Conservation (phyloP, 2,329 filamentous ascomycete genomes). For the Epichloe aotearoae region DNA sequence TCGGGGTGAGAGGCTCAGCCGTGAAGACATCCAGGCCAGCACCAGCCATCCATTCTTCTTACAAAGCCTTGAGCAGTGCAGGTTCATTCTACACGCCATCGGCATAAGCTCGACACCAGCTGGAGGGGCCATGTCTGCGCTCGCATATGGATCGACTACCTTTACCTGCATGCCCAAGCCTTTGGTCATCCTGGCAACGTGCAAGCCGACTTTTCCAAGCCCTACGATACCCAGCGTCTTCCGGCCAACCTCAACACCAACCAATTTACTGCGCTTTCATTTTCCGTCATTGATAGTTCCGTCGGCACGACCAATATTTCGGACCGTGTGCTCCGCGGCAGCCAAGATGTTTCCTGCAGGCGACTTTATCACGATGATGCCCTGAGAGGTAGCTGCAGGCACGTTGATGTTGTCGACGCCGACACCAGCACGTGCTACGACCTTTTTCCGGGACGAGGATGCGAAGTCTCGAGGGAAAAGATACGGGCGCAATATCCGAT, state of each 20-base stretch:
- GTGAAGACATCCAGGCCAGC: constrained; percentile 74
- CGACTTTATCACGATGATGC: no score
- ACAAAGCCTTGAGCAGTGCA: constrained; percentile 55
- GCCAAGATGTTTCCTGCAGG: no score
- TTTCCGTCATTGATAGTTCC: no score
- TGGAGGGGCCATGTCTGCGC: constrained; percentile 53
- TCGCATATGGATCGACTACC: constrained; percentile 68
- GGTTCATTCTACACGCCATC: constrained; percentile 64
- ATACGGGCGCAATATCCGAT: background rate
- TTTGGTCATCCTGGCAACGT: constrained; percentile 65
- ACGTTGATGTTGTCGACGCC: constrained; percentile 23
- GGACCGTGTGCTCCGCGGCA: no score
- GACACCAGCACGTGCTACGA: constrained; percentile 69
- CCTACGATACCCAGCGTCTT: constrained; percentile 69
- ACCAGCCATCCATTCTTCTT: constrained; percentile 58
- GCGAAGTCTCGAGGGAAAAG: constrained; percentile 17
- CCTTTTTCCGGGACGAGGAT: constrained; percentile 70
- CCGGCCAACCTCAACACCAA: constrained; percentile 65
- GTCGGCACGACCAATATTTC: no score
- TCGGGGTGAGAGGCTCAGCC: constrained; percentile 47
- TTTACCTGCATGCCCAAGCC: constrained; percentile 65
- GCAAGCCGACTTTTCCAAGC: constrained; percentile 71
- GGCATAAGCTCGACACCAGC: constrained; percentile 52
- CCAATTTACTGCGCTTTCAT: constrained; percentile 50
- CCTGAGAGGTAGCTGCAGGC: no score